A percentile compares a stretch with the other conserved stretches of the same genome.
Conservation (phyloP, 2,329 filamentous ascomycete genomes). For the Colletotrichum sp. region DNA sequence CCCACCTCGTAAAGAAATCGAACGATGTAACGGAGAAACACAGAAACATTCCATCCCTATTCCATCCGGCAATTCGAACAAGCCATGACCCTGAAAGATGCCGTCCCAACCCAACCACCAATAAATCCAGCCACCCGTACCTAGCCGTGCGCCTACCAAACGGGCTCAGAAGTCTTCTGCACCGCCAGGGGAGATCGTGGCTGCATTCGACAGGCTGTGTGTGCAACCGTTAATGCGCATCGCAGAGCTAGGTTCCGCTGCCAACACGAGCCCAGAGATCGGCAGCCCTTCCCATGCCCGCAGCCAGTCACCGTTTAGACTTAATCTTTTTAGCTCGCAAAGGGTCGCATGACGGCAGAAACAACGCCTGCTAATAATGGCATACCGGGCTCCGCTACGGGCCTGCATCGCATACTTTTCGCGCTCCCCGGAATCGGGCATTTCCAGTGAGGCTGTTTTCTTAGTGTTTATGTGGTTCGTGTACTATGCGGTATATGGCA, state of each 20-base stretch:
- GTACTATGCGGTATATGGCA: background rate
- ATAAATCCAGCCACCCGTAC: background rate
- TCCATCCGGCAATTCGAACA: background rate
- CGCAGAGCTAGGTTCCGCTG: background rate
- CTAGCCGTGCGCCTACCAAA: background rate
- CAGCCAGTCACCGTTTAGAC: background rate
- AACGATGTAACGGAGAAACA: background rate
- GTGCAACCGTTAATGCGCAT: background rate
- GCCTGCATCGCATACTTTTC: background rate
- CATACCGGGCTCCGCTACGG: background rate
- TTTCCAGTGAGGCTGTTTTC: background rate
- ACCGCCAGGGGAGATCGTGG: background rate
- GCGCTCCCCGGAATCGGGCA: conserved; percentile 4
- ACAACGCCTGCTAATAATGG: conserved; percentile 14
- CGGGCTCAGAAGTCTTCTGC: background rate
- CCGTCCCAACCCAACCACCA: background rate
- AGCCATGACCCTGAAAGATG: background rate
- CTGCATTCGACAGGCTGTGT: background rate
- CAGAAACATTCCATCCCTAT: background rate
- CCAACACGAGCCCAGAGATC: conserved; percentile 7
- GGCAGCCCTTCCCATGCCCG: background rate
- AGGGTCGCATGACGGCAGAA: background rate
- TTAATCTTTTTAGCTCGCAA: background rate
- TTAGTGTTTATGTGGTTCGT: background rate
- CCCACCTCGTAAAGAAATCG: background rate